These are phyloP conservation scores for Anisogramma anomala DNA, from an alignment of 2,329 filamentous ascomycete species.

Conservation along the genomic window DNA sequence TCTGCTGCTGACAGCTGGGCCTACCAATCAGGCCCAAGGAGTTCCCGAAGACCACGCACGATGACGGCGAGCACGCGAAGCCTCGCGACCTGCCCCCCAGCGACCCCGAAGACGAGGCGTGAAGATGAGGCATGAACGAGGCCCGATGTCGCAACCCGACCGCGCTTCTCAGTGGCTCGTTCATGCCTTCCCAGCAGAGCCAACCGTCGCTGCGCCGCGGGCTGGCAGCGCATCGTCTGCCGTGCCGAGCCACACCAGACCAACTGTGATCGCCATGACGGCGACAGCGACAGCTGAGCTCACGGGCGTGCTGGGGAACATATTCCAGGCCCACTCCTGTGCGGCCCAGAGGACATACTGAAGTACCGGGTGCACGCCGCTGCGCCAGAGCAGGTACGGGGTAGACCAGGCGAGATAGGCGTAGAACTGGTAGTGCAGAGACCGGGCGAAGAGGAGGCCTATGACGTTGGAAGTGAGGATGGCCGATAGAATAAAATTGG, in stretches of 20 bases:
- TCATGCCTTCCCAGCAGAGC: background rate
- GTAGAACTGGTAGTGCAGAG: slow-evolving; percentile 92
- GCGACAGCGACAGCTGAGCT: slow-evolving; percentile 56
- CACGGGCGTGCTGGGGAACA: slow-evolving; percentile 62
- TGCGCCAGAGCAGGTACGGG: slow-evolving; percentile 76
- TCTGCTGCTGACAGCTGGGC: too few relatives aligned
- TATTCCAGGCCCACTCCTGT: slow-evolving; percentile 91
- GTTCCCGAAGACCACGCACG: slow-evolving; percentile 55
- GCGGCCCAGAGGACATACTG: slow-evolving; percentile 60
- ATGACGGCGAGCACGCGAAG: slow-evolving; percentile 61
- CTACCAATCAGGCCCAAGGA: slow-evolving; percentile 55
- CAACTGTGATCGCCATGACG: slow-evolving; percentile 55
- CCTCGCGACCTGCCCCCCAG: slow-evolving; percentile 78
- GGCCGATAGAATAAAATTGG: slow-evolving; percentile 63
- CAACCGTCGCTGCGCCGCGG: background rate
- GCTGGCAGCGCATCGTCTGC: slow-evolving; percentile 24
- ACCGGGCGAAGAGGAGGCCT: slow-evolving; percentile 75
- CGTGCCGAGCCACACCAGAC: slow-evolving; percentile 48
- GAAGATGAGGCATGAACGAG: background rate
- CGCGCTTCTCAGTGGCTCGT: background rate
- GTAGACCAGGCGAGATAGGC: slow-evolving; percentile 83
- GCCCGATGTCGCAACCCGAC: background rate
- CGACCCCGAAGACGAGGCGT: slow-evolving; percentile 59
- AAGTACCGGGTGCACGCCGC: slow-evolving; percentile 54
- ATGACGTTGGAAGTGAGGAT: slow-evolving; percentile 66